These are phyloP conservation scores for Fonsecaea nubica DNA, from an alignment of 2,329 filamentous ascomycete genomes.

Conservation along the genomic window DNA sequence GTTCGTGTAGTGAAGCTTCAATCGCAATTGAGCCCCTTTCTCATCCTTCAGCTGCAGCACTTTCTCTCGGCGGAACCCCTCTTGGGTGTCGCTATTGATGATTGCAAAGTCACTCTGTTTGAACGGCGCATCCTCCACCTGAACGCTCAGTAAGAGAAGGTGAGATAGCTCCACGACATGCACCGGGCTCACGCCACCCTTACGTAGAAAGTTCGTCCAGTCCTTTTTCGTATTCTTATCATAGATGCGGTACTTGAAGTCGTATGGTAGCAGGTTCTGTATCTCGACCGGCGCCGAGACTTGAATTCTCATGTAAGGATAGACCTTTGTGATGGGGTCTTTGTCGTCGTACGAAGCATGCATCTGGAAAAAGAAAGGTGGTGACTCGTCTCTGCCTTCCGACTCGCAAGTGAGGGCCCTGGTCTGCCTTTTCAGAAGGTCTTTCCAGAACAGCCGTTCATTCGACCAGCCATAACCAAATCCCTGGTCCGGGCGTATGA, in stretches of 20 bases:
- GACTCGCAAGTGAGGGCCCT: conserved; percentile 87
- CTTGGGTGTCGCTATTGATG: conserved; percentile 86
- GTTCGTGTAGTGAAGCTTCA: conserved; percentile 88
- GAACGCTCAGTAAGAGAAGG: conserved; percentile 86
- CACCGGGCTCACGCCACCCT: conserved; percentile 94
- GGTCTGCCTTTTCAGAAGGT: conserved; percentile 82
- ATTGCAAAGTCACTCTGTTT: conserved; percentile 96
- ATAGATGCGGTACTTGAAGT: conserved; percentile 99
- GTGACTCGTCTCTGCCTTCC: conserved; percentile 75
- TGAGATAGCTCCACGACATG: conserved; percentile 97
- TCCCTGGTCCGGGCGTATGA: conserved; percentile 89
- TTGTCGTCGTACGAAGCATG: conserved; percentile 83
- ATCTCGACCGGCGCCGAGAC: conserved; percentile 91
- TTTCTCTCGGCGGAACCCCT: conserved; percentile 86
- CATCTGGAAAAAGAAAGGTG: conserved; percentile 95
- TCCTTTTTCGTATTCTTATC: conserved; percentile 99
- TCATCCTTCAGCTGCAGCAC: conserved; percentile 82
- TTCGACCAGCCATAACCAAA: conserved; percentile 97
- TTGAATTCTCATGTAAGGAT: conserved; percentile 93
- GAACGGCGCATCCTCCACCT: conserved; percentile 95
- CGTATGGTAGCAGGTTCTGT: conserved; percentile 92
- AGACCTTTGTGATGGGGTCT: conserved; percentile 81
- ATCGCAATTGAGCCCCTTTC: conserved; percentile 75
- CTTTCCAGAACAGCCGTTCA: conserved; percentile 90
- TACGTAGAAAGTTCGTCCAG: conserved; percentile 97